Percentiles rank a stretch among this genome's conserved stretches.
These are phyloP conservation scores for Tricholoma sp. DNA, from an alignment of 768 basidiomycete species.

Conservation along the genomic window DNA sequence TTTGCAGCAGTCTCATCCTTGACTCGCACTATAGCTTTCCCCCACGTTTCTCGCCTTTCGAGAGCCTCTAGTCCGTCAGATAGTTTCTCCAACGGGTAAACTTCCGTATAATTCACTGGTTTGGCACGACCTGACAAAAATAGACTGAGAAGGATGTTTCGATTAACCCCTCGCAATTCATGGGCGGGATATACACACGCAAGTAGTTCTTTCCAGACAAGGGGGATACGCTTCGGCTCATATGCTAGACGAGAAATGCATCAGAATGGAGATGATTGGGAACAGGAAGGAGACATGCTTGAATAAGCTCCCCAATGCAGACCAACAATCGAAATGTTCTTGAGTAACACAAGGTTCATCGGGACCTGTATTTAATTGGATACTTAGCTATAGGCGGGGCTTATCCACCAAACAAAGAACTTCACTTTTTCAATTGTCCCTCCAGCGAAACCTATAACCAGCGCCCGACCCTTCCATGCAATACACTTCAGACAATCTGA, in stretches of 20 bases:
- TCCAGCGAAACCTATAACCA: conserved; percentile 92
- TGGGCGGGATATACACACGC: conserved; percentile 33
- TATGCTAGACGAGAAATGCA: conserved; percentile 36
- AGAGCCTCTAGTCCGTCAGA: conserved; percentile 68
- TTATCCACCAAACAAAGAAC: conserved; percentile 1
- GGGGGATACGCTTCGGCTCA: conserved; percentile 57
- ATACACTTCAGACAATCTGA: conserved; percentile 86
- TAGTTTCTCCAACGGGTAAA: conserved; percentile 65
- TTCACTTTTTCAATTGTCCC: conserved; percentile 78
- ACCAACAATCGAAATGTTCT: conserved; percentile 81
- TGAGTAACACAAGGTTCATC: conserved; percentile 75
- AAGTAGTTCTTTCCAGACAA: conserved; percentile 71
- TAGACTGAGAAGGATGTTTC: conserved; percentile 39
- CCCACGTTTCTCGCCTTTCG: conserved; percentile 86
- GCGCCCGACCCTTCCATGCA: conserved; percentile 86
- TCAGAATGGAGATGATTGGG: not conserved
- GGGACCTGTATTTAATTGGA: conserved; percentile 52
- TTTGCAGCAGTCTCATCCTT: conserved; percentile 21
- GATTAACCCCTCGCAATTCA: not conserved
- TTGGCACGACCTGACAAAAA: conserved; percentile 58
- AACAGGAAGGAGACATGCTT: conserved; percentile 36
- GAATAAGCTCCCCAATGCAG: conserved; percentile 84
- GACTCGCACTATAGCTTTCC: conserved; percentile 74
- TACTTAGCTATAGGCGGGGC: conserved; percentile 18
- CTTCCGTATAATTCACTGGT: conserved; percentile 64